phyloP scores from a whole-genome alignment of 768 basidiomycete species.

The Tylopilus rubrobrunneus region DNA sequence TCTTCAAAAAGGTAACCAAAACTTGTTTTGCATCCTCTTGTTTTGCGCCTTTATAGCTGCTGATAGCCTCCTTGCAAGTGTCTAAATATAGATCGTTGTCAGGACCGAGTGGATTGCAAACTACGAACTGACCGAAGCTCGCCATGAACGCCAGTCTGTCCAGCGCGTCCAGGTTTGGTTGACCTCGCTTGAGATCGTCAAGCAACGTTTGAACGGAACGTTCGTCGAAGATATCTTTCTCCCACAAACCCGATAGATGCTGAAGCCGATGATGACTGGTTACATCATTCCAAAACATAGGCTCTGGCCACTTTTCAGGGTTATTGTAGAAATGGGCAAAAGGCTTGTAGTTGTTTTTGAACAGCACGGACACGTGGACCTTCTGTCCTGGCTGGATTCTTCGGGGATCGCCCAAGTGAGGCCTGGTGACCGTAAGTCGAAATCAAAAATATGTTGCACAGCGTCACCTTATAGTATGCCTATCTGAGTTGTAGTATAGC shows the following conservation, averaged over 20 bases:
- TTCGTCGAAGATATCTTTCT: constrained; percentile 28
- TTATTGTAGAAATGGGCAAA: constrained; percentile 21
- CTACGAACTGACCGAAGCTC: constrained; percentile 20
- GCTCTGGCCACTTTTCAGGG: constrained; percentile 23
- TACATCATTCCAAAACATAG: constrained; percentile 30
- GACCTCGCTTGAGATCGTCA: constrained; percentile 13
- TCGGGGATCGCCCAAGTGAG: constrained; percentile 25
- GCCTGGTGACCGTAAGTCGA: constrained; percentile 16
- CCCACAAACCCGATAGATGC: constrained; percentile 20
- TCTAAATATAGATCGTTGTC: constrained; percentile 9
- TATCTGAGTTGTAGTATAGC: constrained; percentile 27
- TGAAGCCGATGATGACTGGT: constrained; percentile 19
- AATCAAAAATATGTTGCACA: not conserved
- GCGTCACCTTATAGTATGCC: constrained; percentile 19
- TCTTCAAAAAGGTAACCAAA: constrained; percentile 14
- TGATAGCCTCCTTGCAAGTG: constrained; percentile 11
- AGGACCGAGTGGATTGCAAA: not conserved
- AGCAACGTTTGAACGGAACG: constrained; percentile 16
- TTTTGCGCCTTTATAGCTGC: not conserved
- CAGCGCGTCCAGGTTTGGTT: constrained; percentile 18
- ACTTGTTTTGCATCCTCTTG: not conserved
- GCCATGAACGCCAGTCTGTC: constrained; percentile 30
- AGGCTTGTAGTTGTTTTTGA: constrained; percentile 30
- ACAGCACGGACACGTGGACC: constrained; percentile 30
- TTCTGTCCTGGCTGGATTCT: constrained; percentile 28